These are phyloP conservation scores for Diatrype stigma DNA, from an alignment of 2,329 filamentous ascomycete species.

Conservation along the genomic window DNA sequence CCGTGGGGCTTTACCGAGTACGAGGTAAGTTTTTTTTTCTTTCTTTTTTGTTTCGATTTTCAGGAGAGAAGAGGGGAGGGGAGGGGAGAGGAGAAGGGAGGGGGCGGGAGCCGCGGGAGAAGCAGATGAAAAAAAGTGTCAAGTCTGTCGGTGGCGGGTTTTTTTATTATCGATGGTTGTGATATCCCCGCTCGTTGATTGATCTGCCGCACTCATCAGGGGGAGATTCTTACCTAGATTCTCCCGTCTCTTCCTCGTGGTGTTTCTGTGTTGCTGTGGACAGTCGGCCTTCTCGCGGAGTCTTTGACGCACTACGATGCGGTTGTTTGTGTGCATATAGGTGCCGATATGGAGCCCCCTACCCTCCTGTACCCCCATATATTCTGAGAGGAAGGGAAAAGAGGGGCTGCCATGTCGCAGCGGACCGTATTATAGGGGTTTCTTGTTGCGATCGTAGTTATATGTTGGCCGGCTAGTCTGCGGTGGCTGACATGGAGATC, in stretches of 20 bases:
- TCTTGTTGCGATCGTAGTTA: too few species aligned
- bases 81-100: background rate
- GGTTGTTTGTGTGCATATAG: background rate
- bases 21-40: conserved; percentile 17
- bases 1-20: conserved; percentile 28
- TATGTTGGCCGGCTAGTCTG: too few species aligned
- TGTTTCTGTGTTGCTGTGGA: background rate
- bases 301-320: background rate
- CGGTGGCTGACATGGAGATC: background rate
- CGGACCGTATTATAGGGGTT: too few species aligned
- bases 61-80: background rate
- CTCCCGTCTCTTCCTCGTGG: too few species aligned
- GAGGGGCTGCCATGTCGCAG: too few species aligned
- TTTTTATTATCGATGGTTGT: too few species aligned
- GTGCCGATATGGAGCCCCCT: background rate
- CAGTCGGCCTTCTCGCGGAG: too few species aligned
- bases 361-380: background rate
- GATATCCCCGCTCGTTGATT: too few species aligned
- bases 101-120: too few species aligned
- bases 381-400: background rate
- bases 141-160: too few species aligned
- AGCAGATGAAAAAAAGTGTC: too few species aligned
- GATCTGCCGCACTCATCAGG: too few species aligned
- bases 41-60: background rate
- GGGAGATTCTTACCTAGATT: background rate